Evolutionary conservation across 2,329 filamentous ascomycete species (phyloP).

Genomic region (Colletotrichum liaoningense): DNA sequence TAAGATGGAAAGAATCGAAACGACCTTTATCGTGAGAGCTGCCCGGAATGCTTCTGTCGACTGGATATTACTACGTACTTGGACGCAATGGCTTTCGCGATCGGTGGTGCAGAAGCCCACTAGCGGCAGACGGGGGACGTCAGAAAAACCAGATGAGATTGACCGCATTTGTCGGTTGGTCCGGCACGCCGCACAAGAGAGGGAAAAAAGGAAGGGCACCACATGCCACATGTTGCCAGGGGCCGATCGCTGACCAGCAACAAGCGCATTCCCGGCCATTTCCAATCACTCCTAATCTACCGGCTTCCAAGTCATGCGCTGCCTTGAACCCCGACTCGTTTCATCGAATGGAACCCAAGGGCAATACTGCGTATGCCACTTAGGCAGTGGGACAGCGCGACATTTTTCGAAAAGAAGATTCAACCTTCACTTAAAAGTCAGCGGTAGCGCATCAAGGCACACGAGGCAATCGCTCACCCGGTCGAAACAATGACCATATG

Average conservation of each 20-base stretch:
- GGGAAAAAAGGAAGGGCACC: neutral
- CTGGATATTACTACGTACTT: neutral
- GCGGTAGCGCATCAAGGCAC: neutral
- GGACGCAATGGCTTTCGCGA: neutral
- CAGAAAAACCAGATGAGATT: constrained; percentile 30
- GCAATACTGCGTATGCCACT: neutral
- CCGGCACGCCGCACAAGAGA: constrained; percentile 31
- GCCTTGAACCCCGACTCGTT: constrained; percentile 5
- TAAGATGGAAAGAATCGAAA: neutral
- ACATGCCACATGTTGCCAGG: constrained; percentile 27
- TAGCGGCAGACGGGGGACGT: constrained; percentile 10
- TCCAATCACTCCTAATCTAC: constrained; percentile 12
- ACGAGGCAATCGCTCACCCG: neutral
- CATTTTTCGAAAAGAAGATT: neutral
- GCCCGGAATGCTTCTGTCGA: neutral
- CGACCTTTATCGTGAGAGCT: neutral
- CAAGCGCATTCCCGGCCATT: constrained; percentile 27
- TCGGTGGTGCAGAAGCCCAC: neutral
- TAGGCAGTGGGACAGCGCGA: neutral
- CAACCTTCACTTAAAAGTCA: neutral
- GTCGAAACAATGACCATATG: neutral
- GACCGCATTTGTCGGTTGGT: constrained; percentile 34
- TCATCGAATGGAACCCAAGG: neutral
- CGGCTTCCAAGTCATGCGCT: constrained; percentile 26
- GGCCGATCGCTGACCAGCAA: constrained; percentile 17